Conservation (phyloP, 805 yeast genomes). For the Maudiozyma serrabonitensis region DNA sequence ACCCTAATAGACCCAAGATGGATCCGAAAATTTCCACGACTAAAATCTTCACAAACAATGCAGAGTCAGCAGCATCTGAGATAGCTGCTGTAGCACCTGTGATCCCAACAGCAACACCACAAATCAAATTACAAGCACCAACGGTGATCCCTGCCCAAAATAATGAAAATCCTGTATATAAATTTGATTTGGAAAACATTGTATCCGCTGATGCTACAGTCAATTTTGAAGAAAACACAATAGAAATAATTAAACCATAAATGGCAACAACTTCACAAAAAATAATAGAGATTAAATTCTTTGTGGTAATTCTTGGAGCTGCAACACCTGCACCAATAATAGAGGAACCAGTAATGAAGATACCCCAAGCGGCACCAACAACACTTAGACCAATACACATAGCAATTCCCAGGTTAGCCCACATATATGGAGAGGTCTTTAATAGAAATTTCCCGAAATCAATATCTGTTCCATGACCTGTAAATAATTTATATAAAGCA, state of each 20-base stretch:
- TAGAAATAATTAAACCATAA: conserved; percentile 94
- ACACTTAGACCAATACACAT: conserved; percentile 89
- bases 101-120: conserved; percentile 95
- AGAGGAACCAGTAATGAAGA: conserved; percentile 88
- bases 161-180: conserved; percentile 88
- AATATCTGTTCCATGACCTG: conserved; percentile 86
- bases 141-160: conserved; percentile 99
- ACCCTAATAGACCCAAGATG: conserved; percentile 88
- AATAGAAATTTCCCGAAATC: conserved; percentile 83
- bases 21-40: conserved; percentile 97
- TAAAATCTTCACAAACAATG: conserved; percentile 87
- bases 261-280: conserved; percentile 99
- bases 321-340: conserved; percentile 97
- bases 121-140: conserved; percentile 82
- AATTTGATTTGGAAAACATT: conserved; percentile 67
- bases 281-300: conserved; percentile 90
- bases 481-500: conserved; percentile 46
- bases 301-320: conserved; percentile 95
- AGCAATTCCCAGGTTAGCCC: conserved; percentile 90
- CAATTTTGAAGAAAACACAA: conserved; percentile 88
- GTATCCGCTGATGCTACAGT: conserved; percentile 51
- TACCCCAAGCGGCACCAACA: conserved; percentile 99
- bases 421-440: conserved; percentile 86
- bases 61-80: conserved; percentile 93
- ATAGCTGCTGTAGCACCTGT: conserved; percentile 99